A percentile compares a stretch with the other conserved stretches of the same genome.
Conservation (phyloP, 768 basidiomycete genomes). For the Rhodosporidiobolus sp. region DNA sequence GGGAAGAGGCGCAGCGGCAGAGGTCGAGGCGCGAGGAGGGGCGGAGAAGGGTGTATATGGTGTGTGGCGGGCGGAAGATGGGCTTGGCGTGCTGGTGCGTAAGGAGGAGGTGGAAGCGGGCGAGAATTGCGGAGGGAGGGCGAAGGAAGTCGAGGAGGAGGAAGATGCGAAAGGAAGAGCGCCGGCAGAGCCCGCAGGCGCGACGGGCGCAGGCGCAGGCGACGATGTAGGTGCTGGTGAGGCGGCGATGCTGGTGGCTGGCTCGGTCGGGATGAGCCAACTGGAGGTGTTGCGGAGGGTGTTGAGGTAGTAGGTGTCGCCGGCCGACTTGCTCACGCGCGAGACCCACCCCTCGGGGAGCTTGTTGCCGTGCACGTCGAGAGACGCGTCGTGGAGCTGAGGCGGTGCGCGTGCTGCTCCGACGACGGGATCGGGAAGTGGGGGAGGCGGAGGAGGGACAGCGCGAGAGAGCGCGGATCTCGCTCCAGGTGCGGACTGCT, state of each 20-base stretch:
- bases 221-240: not conserved
- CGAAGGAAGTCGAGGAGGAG: not conserved
- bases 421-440: not conserved
- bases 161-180: not conserved
- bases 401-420: not conserved
- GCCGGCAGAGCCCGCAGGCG: too few species aligned
- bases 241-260: not conserved
- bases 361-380: conserved; percentile 20
- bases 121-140: not conserved
- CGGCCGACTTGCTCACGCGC: conserved; percentile 24
- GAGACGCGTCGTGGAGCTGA: conserved; percentile 13
- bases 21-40: too few species aligned
- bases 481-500: too few species aligned
- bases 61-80: too few species aligned
- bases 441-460: not conserved
- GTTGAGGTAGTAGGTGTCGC: conserved; percentile 32
- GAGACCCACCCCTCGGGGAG: conserved; percentile 32
- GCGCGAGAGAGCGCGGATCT: too few species aligned
- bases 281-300: conserved; percentile 19
- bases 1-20: too few species aligned
- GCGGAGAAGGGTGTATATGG: too few species aligned
- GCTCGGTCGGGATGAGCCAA: conserved; percentile 34
- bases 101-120: not conserved
- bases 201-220: not conserved
- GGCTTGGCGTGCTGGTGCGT: too few species aligned